These are phyloP conservation scores for Cyclotella cryptica DNA, from an alignment of 108 stramenopile genomes.

Conservation along the genomic window DNA sequence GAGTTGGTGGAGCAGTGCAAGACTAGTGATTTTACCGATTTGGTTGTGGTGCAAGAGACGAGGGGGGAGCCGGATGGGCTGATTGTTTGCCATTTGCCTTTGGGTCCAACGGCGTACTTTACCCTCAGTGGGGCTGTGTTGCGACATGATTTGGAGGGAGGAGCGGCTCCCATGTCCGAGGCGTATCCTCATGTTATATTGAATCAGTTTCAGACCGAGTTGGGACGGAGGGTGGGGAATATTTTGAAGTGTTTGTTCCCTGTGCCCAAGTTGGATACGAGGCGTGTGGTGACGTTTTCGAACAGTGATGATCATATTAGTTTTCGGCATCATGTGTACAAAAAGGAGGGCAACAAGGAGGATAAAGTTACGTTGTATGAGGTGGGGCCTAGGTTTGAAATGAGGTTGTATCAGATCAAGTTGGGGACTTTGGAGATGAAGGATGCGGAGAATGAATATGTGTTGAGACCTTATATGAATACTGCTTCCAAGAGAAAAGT, in stretches of 20 bases:
- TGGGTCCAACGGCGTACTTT: conserved; percentile 98
- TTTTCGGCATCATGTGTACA: conserved; percentile 98
- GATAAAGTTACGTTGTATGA: conserved; percentile 93
- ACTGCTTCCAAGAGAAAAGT: conserved; percentile 91
- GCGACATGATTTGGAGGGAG: conserved; percentile 95
- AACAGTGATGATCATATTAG: conserved; percentile 96
- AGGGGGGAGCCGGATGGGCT: conserved; percentile 99
- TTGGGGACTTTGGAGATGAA: conserved; percentile 95
- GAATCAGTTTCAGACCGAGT: conserved; percentile 81
- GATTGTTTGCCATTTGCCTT: conserved; percentile 96
- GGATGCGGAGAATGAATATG: conserved; percentile 98
- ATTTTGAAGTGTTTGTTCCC: conserved; percentile 97
- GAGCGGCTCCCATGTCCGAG: conserved; percentile 95
- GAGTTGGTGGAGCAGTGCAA: conserved; percentile 94
- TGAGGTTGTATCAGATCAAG: conserved; percentile 95
- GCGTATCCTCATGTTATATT: conserved; percentile 95
- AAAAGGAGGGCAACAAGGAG: conserved; percentile 64
- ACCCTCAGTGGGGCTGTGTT: conserved; percentile 90
- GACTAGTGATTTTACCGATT: conserved; percentile 94
- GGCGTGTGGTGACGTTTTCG: conserved; percentile 93
- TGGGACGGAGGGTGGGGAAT: conserved; percentile 93
- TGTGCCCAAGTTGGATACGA: conserved; percentile 89
- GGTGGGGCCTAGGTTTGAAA: conserved; percentile 98
- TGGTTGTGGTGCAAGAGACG: conserved; percentile 97
- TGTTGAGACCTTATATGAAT: conserved; percentile 97